Percentiles rank a stretch among this genome's conserved stretches.
phyloP scores from a whole-genome alignment of 179 eudicot genomes.

The Gypsophila paniculata region DNA sequence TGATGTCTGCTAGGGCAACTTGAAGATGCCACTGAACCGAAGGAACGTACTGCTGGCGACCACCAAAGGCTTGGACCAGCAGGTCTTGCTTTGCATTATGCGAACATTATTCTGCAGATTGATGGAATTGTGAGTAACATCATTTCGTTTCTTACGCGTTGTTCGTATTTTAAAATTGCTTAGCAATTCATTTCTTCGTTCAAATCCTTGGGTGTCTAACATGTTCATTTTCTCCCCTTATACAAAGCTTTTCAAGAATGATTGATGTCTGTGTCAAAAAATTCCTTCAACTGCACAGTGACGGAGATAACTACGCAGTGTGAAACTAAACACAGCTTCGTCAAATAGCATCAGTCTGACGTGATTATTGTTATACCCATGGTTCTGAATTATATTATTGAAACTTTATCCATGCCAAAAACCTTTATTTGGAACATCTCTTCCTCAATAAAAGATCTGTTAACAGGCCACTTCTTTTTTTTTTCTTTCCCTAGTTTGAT shows the following conservation, averaged over 20 bases:
- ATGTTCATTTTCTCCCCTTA: background rate
- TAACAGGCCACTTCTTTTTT: too few relatives aligned
- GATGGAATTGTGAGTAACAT: constrained; percentile 76
- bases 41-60: constrained; percentile 34
- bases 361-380: background rate
- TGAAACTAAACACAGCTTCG: background rate
- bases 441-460: too few relatives aligned
- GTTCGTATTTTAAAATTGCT: background rate
- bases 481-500: too few relatives aligned
- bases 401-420: background rate
- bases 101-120: constrained; percentile 71
- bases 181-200: constrained; percentile 13
- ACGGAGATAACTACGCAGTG: background rate
- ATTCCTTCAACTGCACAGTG: too few relatives aligned
- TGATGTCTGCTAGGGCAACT: constrained; percentile 23
- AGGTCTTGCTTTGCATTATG: constrained; percentile 91
- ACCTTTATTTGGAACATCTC: too few relatives aligned
- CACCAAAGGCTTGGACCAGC: constrained; percentile 74
- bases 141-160: background rate
- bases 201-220: constrained; percentile 7
- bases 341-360: background rate
- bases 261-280: background rate
- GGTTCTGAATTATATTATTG: background rate
- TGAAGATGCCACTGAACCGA: constrained; percentile 49
- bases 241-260: background rate